phyloP scores from a whole-genome alignment of 2,329 filamentous ascomycete genomes.

The Clarireedia homoeocarpa region DNA sequence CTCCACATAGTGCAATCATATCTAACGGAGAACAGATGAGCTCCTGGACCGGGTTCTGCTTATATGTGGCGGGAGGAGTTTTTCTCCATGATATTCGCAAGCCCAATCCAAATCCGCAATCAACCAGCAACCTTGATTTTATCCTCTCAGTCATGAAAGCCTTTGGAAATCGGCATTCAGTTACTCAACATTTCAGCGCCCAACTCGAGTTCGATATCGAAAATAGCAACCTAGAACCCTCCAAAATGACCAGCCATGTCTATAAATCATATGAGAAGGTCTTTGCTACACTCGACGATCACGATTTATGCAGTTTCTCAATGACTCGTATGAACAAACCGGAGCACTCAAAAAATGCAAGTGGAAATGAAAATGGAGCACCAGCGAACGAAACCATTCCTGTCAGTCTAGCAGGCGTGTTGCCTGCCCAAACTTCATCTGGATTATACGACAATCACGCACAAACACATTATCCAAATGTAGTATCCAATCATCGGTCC shows the following conservation, averaged over 20 bases:
- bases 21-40: conserved; percentile 48
- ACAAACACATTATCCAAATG: neutral
- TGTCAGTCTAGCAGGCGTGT: neutral
- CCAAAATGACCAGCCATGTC: neutral
- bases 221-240: conserved; percentile 9
- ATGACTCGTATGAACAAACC: no score
- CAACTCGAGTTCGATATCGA: conserved; percentile 80
- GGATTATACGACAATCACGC: neutral
- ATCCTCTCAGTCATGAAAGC: conserved; percentile 71
- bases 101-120: conserved; percentile 14
- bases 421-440: neutral
- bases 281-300: neutral
- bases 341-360: neutral
- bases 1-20: neutral
- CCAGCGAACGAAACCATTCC: neutral
- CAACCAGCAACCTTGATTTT: conserved; percentile 56
- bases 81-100: conserved; percentile 68
- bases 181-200: conserved; percentile 77
- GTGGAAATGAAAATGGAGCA: neutral
- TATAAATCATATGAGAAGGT: neutral
- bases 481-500: neutral
- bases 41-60: conserved; percentile 70
- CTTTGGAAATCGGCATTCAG: conserved; percentile 62
- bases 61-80: conserved; percentile 79
- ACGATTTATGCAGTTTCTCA: neutral